Conservation (phyloP, 2,329 filamentous ascomycete species). For the Coniosporium tulheliwenetii region DNA sequence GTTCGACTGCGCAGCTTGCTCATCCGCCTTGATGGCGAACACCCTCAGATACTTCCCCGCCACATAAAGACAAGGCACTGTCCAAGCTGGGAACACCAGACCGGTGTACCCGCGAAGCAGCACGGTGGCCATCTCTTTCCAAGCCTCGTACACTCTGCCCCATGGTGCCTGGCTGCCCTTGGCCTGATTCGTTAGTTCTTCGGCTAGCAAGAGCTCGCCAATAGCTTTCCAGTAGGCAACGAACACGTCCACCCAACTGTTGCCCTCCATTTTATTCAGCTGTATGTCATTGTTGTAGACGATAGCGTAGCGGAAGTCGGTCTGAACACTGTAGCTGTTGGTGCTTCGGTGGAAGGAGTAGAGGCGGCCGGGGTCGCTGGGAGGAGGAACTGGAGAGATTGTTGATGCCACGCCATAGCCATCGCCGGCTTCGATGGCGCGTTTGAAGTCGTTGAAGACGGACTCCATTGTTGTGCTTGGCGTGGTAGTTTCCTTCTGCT, state of each 20-base stretch:
- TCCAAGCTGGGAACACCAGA: slow-evolving; percentile 71
- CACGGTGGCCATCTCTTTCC: slow-evolving; percentile 68
- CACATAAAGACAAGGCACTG: slow-evolving; percentile 77
- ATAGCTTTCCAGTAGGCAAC: slow-evolving; percentile 69
- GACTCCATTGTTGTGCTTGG: neutral
- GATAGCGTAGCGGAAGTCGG: slow-evolving; percentile 55
- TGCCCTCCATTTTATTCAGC: slow-evolving; percentile 50
- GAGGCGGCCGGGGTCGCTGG: slow-evolving; percentile 48
- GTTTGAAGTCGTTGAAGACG: slow-evolving; percentile 56
- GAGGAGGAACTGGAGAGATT: slow-evolving; percentile 53
- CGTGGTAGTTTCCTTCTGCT: too few species aligned
- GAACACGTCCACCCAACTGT: slow-evolving; percentile 80
- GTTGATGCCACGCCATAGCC: slow-evolving; percentile 62
- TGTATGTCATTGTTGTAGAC: slow-evolving; percentile 45
- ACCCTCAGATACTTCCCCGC: slow-evolving; percentile 72
- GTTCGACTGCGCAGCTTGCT: slow-evolving; percentile 40
- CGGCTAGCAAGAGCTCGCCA: slow-evolving; percentile 53
- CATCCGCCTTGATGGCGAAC: slow-evolving; percentile 85
- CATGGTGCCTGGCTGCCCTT: slow-evolving; percentile 42
- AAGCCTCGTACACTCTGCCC: slow-evolving; percentile 70
- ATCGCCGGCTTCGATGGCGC: slow-evolving; percentile 47
- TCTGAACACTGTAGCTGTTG: slow-evolving; percentile 47
- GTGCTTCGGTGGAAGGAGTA: slow-evolving; percentile 56
- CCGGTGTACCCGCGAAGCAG: slow-evolving; percentile 71
- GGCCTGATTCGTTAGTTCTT: slow-evolving; percentile 35